A percentile compares a stretch with the other conserved stretches of the same genome.
phyloP scores from a whole-genome alignment of 345 rosid genomes.

The Acer yangbiense region DNA sequence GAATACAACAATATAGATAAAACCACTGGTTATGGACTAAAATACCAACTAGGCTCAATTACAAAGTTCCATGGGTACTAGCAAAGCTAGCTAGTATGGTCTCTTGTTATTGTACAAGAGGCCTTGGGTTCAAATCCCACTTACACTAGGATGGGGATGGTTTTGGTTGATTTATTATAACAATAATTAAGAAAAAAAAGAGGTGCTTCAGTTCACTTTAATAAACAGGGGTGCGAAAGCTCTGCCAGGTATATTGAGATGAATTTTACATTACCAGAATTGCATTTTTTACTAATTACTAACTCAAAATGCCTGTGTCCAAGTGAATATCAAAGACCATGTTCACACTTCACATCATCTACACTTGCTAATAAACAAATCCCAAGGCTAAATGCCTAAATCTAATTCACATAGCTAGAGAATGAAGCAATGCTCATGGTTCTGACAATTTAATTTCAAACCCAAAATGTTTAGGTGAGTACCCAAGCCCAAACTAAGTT shows the following conservation, averaged over 20 bases:
- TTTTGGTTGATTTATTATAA: not conserved
- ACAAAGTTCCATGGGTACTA: not conserved
- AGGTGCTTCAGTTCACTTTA: not conserved
- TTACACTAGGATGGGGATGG: not conserved
- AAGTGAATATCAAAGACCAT: not conserved
- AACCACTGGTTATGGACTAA: not conserved
- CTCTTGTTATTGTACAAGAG: not conserved
- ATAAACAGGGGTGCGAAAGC: not conserved
- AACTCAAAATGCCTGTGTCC: not conserved
- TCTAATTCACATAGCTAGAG: not conserved
- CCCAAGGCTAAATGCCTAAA: not conserved
- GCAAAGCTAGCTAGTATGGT: not conserved
- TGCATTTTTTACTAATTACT: not conserved
- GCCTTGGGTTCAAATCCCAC: not conserved
- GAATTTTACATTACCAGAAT: too few species aligned
- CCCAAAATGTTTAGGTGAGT: not conserved
- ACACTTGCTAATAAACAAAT: not conserved
- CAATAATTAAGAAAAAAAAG: not conserved
- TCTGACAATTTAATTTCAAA: not conserved
- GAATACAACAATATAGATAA: not conserved
- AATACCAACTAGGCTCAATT: not conserved
- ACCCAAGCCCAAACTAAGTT: slow-evolving; percentile 1
- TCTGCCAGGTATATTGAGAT: not conserved
- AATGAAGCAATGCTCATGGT: not conserved
- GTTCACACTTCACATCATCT: not conserved